phyloP scores from a whole-genome alignment of 2,329 filamentous ascomycete genomes.

The Epichloe hybrida region DNA sequence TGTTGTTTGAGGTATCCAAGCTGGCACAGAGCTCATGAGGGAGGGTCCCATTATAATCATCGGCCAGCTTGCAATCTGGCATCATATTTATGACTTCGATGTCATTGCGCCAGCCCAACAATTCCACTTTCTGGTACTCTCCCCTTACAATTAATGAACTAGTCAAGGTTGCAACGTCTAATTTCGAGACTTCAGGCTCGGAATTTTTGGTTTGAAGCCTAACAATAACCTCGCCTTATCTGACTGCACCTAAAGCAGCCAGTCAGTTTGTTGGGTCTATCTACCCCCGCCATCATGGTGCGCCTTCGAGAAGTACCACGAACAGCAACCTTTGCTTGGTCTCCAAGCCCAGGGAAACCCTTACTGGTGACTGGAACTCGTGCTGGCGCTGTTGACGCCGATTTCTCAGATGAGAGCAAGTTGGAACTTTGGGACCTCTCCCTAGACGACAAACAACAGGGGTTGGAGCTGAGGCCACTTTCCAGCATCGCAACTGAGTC shows the following conservation, averaged over 20 bases:
- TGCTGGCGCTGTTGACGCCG: constrained; percentile 86
- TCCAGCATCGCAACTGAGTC: constrained; percentile 78
- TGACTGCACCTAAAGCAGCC: constrained; percentile 9
- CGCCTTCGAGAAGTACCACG: constrained; percentile 90
- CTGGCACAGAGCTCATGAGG: constrained; percentile 13
- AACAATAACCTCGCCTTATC: neutral
- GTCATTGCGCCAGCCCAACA: constrained; percentile 6
- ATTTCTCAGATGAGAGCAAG: constrained; percentile 95
- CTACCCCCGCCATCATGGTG: constrained; percentile 54
- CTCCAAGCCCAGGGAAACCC: constrained; percentile 63
- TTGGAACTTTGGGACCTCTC: constrained; percentile 92
- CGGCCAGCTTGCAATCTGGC: constrained; percentile 30
- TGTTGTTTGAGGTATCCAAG: neutral
- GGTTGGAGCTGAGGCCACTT: constrained; percentile 72
- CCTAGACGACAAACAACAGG: constrained; percentile 63
- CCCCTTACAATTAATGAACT: neutral
- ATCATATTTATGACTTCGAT: constrained; percentile 22
- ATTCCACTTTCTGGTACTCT: constrained; percentile 8
- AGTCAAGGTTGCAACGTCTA: neutral
- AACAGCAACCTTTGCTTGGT: constrained; percentile 97
- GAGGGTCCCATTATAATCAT: constrained; percentile 6
- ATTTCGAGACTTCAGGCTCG: constrained; percentile 2
- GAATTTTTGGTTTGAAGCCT: neutral
- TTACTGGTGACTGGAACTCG: constrained; percentile 87
- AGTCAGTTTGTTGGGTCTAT: constrained; percentile 8